phyloP scores from a whole-genome alignment of 2,329 filamentous ascomycete genomes.

The Thielaviopsis musarum region DNA sequence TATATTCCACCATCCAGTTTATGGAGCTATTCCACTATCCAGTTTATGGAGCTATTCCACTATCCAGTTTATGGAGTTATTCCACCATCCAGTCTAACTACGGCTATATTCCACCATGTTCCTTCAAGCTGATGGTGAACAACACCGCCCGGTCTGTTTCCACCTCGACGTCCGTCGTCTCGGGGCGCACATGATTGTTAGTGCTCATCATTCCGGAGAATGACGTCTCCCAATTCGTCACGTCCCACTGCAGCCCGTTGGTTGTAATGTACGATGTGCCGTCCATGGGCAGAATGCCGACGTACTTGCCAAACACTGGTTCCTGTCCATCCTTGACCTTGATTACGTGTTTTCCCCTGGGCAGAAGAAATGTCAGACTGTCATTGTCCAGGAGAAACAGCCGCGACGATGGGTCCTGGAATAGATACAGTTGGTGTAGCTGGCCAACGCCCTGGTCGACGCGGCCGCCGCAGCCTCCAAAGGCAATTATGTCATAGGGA shows the following conservation, averaged over 20 bases:
- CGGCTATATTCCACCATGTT: not conserved
- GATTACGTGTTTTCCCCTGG: constrained; percentile 43
- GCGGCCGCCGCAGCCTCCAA: constrained; percentile 75
- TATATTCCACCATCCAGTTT: too few relatives aligned
- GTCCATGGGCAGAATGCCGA: constrained; percentile 73
- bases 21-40: too few relatives aligned
- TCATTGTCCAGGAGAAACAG: constrained; percentile 70
- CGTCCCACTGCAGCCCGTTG: constrained; percentile 78
- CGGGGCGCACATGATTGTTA: constrained; percentile 55
- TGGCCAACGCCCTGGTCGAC: constrained; percentile 87
- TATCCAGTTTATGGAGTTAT: too few relatives aligned
- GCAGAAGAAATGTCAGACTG: constrained; percentile 67
- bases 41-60: too few relatives aligned
- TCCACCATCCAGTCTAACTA: too few relatives aligned
- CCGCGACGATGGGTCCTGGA: constrained; percentile 34
- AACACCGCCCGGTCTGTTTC: constrained; percentile 47
- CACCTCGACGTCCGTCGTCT: constrained; percentile 43
- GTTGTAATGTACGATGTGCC: constrained; percentile 68
- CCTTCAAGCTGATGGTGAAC: constrained; percentile 52
- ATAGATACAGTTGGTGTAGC: constrained; percentile 65
- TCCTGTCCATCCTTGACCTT: constrained; percentile 35
- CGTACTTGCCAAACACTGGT: constrained; percentile 53
- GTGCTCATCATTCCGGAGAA: constrained; percentile 62
- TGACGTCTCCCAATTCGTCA: constrained; percentile 60
- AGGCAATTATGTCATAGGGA: constrained; percentile 49